These are phyloP conservation scores for Candida sithepensis DNA, from an alignment of 805 yeast species.

Conservation along the genomic window DNA sequence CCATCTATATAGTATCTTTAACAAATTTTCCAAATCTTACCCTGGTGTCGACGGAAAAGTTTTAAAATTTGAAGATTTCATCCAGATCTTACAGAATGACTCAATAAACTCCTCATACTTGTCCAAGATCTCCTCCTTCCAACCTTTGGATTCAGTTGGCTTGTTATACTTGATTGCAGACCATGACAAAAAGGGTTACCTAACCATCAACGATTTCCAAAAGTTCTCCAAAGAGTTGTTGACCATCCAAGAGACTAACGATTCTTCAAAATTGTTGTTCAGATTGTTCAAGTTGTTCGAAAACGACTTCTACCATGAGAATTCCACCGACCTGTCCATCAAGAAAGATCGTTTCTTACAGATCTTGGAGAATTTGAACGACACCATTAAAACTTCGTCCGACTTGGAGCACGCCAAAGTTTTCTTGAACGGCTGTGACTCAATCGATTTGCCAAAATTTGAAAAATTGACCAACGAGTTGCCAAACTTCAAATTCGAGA, in stretches of 20 bases:
- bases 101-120: background rate
- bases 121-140: conserved; percentile 27
- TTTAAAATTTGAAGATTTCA: conserved; percentile 39
- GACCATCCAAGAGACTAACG: conserved; percentile 33
- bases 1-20: conserved; percentile 35
- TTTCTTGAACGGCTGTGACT: conserved; percentile 8
- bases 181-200: conserved; percentile 59
- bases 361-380: conserved; percentile 19
- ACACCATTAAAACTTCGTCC: conserved; percentile 15
- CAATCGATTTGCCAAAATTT: conserved; percentile 18
- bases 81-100: conserved; percentile 37
- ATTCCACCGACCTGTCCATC: conserved; percentile 10
- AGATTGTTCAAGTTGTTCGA: conserved; percentile 51
- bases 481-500: conserved; percentile 27
- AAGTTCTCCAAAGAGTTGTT: conserved; percentile 55
- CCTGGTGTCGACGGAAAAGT: conserved; percentile 30
- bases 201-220: conserved; percentile 59
- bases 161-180: conserved; percentile 82
- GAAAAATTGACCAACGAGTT: conserved; percentile 21
- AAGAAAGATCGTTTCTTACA: conserved; percentile 18
- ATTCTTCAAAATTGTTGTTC: conserved; percentile 48
- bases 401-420: conserved; percentile 16
- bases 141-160: conserved; percentile 58
- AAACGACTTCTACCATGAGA: conserved; percentile 19
- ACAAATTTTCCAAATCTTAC: conserved; percentile 37